Conservation (phyloP, 306 rosid genomes). For the Cyamopsis tetragonoloba region DNA sequence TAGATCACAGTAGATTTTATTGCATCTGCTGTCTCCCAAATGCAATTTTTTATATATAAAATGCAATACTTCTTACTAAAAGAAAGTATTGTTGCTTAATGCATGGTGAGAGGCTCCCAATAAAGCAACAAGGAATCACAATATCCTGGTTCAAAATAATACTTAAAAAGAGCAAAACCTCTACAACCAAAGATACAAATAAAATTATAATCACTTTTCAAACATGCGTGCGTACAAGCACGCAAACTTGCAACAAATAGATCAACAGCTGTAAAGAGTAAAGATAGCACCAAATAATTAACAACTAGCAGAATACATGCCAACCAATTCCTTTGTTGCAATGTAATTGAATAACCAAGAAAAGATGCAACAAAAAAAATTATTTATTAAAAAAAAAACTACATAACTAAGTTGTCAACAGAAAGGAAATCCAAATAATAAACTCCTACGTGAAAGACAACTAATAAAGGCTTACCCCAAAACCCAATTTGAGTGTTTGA, state of each 20-base stretch:
- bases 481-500: slow-evolving; percentile 70
- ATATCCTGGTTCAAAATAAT: background rate
- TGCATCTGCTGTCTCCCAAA: slow-evolving; percentile 16
- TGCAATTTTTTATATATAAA: background rate
- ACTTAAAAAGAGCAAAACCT: background rate
- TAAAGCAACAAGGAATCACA: slow-evolving; percentile 2
- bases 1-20: background rate
- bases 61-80: background rate
- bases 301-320: slow-evolving; percentile 4
- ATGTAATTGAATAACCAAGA: slow-evolving; percentile 14
- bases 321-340: slow-evolving; percentile 9
- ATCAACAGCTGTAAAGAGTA: background rate
- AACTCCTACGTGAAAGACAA: background rate
- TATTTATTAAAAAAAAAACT: background rate
- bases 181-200: background rate
- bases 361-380: background rate
- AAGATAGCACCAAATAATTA: background rate
- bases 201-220: slow-evolving; percentile 14
- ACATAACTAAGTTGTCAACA: background rate
- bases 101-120: background rate
- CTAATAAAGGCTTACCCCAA: slow-evolving; percentile 56
- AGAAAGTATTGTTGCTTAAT: background rate
- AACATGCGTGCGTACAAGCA: background rate
- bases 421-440: background rate
- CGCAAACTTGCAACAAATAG: background rate